Base-by-base conservation (phyloP, 2,329 filamentous ascomycete species). In the Rutstroemia sp. region DNA sequence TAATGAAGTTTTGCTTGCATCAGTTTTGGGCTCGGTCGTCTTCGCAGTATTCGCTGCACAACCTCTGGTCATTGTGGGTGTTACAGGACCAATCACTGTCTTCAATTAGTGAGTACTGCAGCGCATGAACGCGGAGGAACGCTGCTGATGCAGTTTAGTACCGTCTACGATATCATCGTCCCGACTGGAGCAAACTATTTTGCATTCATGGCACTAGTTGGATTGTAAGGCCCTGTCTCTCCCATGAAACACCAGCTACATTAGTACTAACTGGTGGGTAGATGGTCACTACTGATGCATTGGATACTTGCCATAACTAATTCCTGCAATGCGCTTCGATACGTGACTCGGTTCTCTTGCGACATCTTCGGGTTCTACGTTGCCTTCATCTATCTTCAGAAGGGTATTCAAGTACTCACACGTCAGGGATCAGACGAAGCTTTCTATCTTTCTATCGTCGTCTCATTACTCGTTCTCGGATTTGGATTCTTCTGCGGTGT, bases 331-430 rank as follows among this genome's bases (percentile, higher is more conserved):
- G 87, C 80, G 66, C 77, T 96, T n/a, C 86, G 84, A 67, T 95
- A 92, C 71, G 90, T 96, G 21, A 96, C 91, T 1, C 81, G 89
- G 14, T 96, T 96, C 69, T 90, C 89, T 23, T 95, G 91, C 73
- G 91, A 96, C 70, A 94, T 92, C 66, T 95, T 96, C 63, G 91
- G 90, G 51, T 95, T 95, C 73, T 95, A 95, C 69, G 90, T 95
- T 48, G 90, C 90, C 56, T 91, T 88, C 68, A 92, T 95, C 71
- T 95, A 95, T 69, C 78, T 95, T 19, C 89, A 95, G 68, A 95
- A 95, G 72, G 90, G 90, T 16, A 86, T 95, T 60, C 89, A 95
- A 71, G 88, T 95, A 14, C 79, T 95, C 19, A 86, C 84, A 45
- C 80, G 86, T 12, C 87, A 95, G 66, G 91, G 88, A 71, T 67